phyloP scores from a whole-genome alignment of 331 rosid species.

The Dryas integrifolia region DNA sequence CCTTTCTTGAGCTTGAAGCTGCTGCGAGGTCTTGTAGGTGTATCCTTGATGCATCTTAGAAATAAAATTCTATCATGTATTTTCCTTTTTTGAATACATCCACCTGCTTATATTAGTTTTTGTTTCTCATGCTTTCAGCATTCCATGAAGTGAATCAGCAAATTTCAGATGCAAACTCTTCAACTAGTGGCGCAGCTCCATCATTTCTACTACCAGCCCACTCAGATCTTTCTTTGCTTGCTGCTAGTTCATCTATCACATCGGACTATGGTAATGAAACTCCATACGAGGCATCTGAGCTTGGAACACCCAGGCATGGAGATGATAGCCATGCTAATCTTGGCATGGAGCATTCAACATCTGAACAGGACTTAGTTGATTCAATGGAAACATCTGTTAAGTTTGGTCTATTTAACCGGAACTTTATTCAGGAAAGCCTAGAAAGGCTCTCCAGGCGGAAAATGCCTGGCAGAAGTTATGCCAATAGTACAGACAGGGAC shows the following conservation, averaged over 20 bases:
- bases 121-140: conserved; percentile 43
- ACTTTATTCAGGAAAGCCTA: conserved; percentile 27
- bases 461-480: conserved; percentile 14
- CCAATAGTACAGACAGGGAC: conserved; percentile 28
- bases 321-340: conserved; percentile 39
- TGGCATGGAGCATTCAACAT: conserved; percentile 34
- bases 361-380: conserved; percentile 36
- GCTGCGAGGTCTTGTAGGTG: conserved; percentile 84
- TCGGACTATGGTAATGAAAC: conserved; percentile 55
- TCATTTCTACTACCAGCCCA: conserved; percentile 38
- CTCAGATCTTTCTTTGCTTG: conserved; percentile 42
- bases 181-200: conserved; percentile 34
- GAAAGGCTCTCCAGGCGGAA: conserved; percentile 31
- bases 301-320: conserved; percentile 49
- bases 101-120: conserved; percentile 5
- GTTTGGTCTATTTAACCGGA: conserved; percentile 37
- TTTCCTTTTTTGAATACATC: conserved; percentile 14
- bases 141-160: conserved; percentile 47
- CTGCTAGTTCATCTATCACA: conserved; percentile 43
- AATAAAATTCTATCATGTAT: not conserved
- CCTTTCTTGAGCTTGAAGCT: conserved; percentile 94
- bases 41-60: conserved; percentile 30
- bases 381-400: conserved; percentile 30
- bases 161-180: conserved; percentile 46
- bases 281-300: conserved; percentile 55